Conservation (phyloP, 495 filamentous ascomycete species). For the Neurospora hispaniola region DNA sequence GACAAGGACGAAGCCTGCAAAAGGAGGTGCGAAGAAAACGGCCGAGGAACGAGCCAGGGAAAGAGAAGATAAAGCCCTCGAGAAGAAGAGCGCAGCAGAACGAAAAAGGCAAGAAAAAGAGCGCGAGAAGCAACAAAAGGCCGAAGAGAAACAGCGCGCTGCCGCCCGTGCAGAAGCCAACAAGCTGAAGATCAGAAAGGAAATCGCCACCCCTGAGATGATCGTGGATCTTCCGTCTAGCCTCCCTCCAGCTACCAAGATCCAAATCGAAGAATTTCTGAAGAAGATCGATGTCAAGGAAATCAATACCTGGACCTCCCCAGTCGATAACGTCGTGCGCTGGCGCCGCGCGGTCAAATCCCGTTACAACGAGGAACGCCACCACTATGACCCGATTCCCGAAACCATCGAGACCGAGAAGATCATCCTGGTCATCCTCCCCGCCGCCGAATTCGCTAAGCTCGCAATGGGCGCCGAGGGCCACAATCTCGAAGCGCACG, state of each 20-base stretch:
- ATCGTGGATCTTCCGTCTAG: slow-evolving; percentile 62
- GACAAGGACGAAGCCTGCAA: slow-evolving; percentile 1
- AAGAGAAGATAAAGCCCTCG: slow-evolving; percentile 24
- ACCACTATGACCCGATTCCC: slow-evolving; percentile 57
- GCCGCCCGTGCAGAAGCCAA: slow-evolving; percentile 66
- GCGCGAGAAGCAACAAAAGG: slow-evolving; percentile 48
- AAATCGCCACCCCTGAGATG: slow-evolving; percentile 69
- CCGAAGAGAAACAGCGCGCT: slow-evolving; percentile 52
- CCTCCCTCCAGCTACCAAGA: slow-evolving; percentile 29
- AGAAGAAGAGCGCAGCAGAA: slow-evolving; percentile 22
- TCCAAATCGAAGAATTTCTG: slow-evolving; percentile 46
- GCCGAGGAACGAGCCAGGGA: slow-evolving; percentile 25
- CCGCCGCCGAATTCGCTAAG: slow-evolving; percentile 59
- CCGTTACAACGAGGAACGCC: slow-evolving; percentile 48
- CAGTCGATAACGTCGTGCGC: slow-evolving; percentile 50
- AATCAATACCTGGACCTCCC: slow-evolving; percentile 34
- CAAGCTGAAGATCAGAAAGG: slow-evolving; percentile 65
- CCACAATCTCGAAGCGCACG: slow-evolving; percentile 49
- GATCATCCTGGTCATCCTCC: slow-evolving; percentile 56
- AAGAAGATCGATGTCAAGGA: slow-evolving; percentile 25
- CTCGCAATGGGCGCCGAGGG: slow-evolving; percentile 39
- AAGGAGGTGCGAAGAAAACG: slow-evolving; percentile 16
- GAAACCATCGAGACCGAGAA: slow-evolving; percentile 48
- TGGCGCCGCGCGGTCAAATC: slow-evolving; percentile 65
- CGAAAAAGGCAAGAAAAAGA: slow-evolving; percentile 40